phyloP scores from a whole-genome alignment of 805 yeast species.

The Hanseniaspora lachancei region DNA sequence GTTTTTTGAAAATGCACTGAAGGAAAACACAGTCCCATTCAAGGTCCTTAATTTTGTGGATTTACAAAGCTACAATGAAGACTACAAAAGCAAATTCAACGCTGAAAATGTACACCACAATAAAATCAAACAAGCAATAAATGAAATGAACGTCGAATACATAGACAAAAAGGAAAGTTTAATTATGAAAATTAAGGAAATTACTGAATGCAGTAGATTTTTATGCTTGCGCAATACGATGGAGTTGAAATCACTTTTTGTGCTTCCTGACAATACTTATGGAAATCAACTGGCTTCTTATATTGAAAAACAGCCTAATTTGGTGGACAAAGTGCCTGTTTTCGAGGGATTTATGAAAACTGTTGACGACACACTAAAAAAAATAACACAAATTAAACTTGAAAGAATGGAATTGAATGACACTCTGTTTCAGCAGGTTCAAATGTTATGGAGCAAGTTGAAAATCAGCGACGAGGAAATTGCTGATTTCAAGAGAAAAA shows the following conservation, averaged over 20 bases:
- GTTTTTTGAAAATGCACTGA: constrained; percentile 2
- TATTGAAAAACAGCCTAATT: constrained; percentile 18
- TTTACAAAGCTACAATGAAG: not conserved
- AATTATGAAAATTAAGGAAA: constrained; percentile 12
- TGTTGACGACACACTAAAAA: constrained; percentile 7
- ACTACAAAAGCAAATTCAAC: not conserved
- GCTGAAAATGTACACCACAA: constrained; percentile 14
- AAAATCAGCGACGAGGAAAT: constrained; percentile 34
- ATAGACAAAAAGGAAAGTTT: constrained; percentile 9
- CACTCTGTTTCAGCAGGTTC: constrained; percentile 31
- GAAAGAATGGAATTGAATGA: constrained; percentile 24
- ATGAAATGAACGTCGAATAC: constrained; percentile 3
- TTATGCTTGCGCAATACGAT: constrained; percentile 7
- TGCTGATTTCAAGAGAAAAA: constrained; percentile 27
- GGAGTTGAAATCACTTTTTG: not conserved
- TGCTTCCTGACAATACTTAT: not conserved
- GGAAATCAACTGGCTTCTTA: constrained; percentile 14
- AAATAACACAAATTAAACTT: constrained; percentile 26
- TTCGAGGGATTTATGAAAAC: constrained; percentile 5
- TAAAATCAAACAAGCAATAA: not conserved
- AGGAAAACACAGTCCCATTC: not conserved
- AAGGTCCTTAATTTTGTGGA: constrained; percentile 14
- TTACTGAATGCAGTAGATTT: constrained; percentile 1
- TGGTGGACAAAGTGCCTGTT: constrained; percentile 15
- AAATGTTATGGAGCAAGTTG: constrained; percentile 43